Percentiles rank a stretch among this genome's conserved stretches.
phyloP scores from a whole-genome alignment of 129 eudicot genomes.

The Smallanthus sonchifolius region DNA sequence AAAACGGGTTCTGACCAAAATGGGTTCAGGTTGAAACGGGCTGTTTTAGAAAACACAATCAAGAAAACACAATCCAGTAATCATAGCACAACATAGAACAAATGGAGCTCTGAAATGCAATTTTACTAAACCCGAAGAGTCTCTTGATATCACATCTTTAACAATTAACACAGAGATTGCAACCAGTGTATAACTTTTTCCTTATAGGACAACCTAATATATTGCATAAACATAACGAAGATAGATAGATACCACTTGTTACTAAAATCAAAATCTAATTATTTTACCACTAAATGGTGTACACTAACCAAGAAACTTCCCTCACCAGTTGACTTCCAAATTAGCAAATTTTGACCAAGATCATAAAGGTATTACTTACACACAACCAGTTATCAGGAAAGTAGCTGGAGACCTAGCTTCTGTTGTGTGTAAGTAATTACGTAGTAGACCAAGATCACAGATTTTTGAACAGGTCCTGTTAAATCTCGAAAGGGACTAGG shows the following conservation, averaged over 20 bases:
- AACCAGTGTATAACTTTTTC: background rate
- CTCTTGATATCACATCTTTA: background rate
- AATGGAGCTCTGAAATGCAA: background rate
- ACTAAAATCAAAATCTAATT: background rate
- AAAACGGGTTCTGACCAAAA: background rate
- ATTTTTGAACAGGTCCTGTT: no score
- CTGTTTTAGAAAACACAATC: background rate
- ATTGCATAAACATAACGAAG: background rate
- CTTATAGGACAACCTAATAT: background rate
- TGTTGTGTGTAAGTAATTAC: no score
- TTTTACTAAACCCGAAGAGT: background rate
- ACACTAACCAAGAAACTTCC: background rate
- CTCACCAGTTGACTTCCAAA: background rate
- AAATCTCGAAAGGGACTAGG: no score
- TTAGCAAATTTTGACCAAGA: background rate
- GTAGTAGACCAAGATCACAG: no score
- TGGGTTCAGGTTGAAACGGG: background rate
- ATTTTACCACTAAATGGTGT: background rate
- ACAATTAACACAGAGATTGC: background rate
- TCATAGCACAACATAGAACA: no score
- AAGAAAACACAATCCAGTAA: background rate
- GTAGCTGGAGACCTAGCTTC: background rate
- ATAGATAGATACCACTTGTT: background rate
- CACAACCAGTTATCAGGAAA: background rate
- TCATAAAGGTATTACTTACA: background rate